phyloP scores from a whole-genome alignment of 345 rosid genomes.

The Orychophragmus violaceus region DNA sequence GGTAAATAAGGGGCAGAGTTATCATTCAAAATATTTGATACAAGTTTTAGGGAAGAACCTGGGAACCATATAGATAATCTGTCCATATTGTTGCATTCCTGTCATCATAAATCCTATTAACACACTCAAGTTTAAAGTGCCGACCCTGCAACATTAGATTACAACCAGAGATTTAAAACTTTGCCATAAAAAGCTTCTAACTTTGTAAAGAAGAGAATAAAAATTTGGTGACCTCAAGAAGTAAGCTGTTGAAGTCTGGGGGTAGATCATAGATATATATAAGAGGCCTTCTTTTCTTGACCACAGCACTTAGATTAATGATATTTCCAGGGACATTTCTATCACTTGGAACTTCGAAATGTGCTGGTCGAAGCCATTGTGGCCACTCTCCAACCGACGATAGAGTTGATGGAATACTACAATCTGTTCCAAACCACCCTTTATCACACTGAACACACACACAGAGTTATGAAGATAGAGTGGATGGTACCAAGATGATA shows the following conservation, averaged over 20 bases:
- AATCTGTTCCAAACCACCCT: constrained; percentile 92
- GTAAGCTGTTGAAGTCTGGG: constrained; percentile 82
- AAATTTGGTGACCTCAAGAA: constrained; percentile 73
- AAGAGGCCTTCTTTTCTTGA: constrained; percentile 83
- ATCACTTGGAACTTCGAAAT: constrained; percentile 52
- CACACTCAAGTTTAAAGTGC: constrained; percentile 81
- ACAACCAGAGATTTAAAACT: constrained; percentile 2
- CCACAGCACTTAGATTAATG: constrained; percentile 51
- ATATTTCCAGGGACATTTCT: constrained; percentile 33
- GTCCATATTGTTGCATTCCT: constrained; percentile 84
- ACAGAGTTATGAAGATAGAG: background rate
- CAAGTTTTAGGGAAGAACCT: constrained; percentile 43
- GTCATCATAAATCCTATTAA: constrained; percentile 77
- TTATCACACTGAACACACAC: constrained; percentile 53
- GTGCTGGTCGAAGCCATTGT: constrained; percentile 88
- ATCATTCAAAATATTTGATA: background rate
- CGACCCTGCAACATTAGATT: constrained; percentile 59
- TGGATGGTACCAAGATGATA: background rate
- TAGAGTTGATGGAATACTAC: constrained; percentile 75
- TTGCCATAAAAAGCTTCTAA: background rate
- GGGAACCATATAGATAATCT: constrained; percentile 84
- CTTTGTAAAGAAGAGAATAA: background rate
- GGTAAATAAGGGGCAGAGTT: background rate
- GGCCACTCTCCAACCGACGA: constrained; percentile 87
- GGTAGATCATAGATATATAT: constrained; percentile 93